Percentiles rank a stretch among this genome's conserved stretches.
phyloP scores from a whole-genome alignment of 192 early-diverging fungal species.

The Coemansia sp. region DNA sequence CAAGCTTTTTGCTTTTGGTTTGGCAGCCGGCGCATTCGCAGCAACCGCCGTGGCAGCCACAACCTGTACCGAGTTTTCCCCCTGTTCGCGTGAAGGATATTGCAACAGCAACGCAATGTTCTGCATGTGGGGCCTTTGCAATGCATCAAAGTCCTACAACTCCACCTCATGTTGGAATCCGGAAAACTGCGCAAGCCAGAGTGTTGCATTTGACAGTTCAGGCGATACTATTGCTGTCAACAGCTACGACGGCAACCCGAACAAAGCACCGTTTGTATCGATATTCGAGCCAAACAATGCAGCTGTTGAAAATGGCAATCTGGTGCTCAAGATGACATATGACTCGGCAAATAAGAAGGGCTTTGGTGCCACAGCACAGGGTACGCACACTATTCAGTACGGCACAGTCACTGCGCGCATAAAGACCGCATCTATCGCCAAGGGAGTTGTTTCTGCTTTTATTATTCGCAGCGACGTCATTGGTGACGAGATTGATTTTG shows the following conservation, averaged over 20 bases:
- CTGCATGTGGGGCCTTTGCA: conserved; percentile 53
- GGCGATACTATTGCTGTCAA: conserved; percentile 24
- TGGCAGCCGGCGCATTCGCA: conserved; percentile 20
- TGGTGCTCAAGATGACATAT: conserved; percentile 45
- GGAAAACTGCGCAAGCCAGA: conserved; percentile 39
- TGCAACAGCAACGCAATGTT: conserved; percentile 45
- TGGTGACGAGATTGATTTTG: conserved; percentile 71
- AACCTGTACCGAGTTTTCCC: conserved; percentile 30
- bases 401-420: conserved; percentile 65
- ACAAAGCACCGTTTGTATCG: conserved; percentile 49
- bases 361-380: conserved; percentile 57
- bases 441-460: conserved; percentile 61
- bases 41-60: conserved; percentile 11
- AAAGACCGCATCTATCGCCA: conserved; percentile 57
- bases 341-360: conserved; percentile 52
- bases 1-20: conserved; percentile 16
- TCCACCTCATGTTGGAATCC: conserved; percentile 50
- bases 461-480: conserved; percentile 54
- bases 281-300: conserved; percentile 49
- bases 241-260: conserved; percentile 32
- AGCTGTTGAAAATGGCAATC: conserved; percentile 30
- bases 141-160: conserved; percentile 37
- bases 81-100: conserved; percentile 52
- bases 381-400: conserved; percentile 56
- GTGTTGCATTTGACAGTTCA: conserved; percentile 33